Conservation (phyloP, 169 alveolate genomes). For the Eimeria tenella region DNA sequence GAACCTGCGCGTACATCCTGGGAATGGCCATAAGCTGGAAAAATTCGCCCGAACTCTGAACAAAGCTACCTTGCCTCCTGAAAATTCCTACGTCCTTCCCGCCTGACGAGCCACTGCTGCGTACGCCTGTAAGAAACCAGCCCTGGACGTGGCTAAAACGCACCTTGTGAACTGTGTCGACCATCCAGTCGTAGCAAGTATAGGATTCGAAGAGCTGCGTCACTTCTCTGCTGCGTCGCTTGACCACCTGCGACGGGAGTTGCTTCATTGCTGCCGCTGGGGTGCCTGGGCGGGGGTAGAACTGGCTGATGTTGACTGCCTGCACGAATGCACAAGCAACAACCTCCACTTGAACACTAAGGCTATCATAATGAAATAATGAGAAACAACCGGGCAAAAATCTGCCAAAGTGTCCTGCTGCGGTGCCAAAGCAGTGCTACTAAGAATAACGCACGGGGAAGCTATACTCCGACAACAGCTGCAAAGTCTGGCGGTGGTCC, state of each 20-base stretch:
- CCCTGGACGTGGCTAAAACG: background rate
- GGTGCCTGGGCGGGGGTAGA: conserved; percentile 98
- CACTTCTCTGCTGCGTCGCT: conserved; percentile 79
- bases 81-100: too few species aligned
- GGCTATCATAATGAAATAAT: too few species aligned
- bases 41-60: too few species aligned
- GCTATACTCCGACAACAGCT: conserved; percentile 91
- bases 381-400: too few species aligned
- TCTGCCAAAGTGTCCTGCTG: too few species aligned
- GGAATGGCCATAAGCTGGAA: too few species aligned
- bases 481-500: conserved; percentile 94
- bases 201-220: conserved; percentile 79
- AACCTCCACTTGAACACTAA: background rate
- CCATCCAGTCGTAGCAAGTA: conserved; percentile 75
- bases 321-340: conserved; percentile 34
- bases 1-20: too few species aligned
- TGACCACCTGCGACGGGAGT: conserved; percentile 79
- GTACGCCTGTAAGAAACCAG: too few species aligned
- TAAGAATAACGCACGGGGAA: conserved; percentile 91
- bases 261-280: conserved; percentile 95
- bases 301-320: conserved; percentile 97
- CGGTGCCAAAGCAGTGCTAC: too few species aligned
- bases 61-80: too few species aligned
- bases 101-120: too few species aligned
- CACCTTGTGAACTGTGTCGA: conserved; percentile 75